Evolutionary conservation across 2,329 filamentous ascomycete species (phyloP), one percentile per base, ranked within the genome.

Genomic region (Blastomyces silverae): DNA sequence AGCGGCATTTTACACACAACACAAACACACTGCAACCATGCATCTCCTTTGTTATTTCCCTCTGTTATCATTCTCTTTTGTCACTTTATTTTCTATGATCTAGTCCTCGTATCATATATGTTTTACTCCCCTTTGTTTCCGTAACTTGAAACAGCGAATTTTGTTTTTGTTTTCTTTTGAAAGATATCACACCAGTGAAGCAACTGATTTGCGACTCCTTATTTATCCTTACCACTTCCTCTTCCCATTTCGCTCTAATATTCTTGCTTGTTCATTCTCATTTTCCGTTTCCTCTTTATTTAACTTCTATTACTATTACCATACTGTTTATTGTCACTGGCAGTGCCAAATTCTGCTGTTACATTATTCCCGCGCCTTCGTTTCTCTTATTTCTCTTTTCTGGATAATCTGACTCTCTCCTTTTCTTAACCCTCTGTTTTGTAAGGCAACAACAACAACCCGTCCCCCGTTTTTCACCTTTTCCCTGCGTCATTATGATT

Each of bases 201-300:
- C 62, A 48, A 59, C 42, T 64, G 37, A 59, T 58, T 64, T 59
- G 42, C 48, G 15, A 22, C 39, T 61, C 31, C 34, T 44, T 65
- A 69, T 68, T 66, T 69, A 65, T 65, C n/a, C 37, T 68, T 57
- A 67, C 65, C 55, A 11, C 59, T 57, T 69, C 64, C 66, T 57
- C 37, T 57, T 44, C 34, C 53, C 20, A 31, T 31, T 53, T 53
- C 25, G 0, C 20, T 57, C 53, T n/a, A 28, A 37, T 57, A 34
- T 37, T 75, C 76, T 72, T 71, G 68, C 71, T 69, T 70, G 37
- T 39, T 72, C 70, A 70, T 70, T 64, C 71, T 72, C 71, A 73
- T 50, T 59, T 64, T 53, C 31, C 44, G 44, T 48, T 52, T 28
- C 48, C 0, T 25, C 25, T 17, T 58, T 50, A 34, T 52, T 66